Conservation (phyloP, 2,329 filamentous ascomycete species). For the Trichoderma sp. region DNA sequence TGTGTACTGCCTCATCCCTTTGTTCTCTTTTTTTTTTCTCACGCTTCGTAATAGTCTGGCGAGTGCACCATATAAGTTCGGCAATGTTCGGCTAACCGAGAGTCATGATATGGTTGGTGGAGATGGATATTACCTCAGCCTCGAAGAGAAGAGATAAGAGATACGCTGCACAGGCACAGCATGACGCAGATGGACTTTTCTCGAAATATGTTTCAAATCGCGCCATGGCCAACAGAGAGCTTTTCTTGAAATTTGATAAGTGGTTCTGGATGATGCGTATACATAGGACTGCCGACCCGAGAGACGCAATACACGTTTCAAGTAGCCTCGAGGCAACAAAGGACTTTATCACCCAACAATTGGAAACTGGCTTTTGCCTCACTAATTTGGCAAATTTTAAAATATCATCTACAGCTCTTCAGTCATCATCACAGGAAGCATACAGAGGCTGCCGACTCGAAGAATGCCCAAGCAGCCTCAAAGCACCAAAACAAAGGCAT, state of each 20-base stretch:
- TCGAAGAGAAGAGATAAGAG: not conserved
- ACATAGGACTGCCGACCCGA: not conserved
- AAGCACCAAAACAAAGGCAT: not conserved
- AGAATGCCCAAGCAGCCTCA: not conserved
- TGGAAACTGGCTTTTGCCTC: not conserved
- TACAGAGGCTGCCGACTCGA: not conserved
- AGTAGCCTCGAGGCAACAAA: not conserved
- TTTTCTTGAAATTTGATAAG: not conserved
- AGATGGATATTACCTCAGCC: not conserved
- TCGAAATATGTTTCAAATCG: not conserved
- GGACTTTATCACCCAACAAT: not conserved
- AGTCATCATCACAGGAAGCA: not conserved
- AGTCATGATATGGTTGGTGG: constrained; percentile 2
- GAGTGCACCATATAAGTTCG: not conserved
- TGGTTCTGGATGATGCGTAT: not conserved
- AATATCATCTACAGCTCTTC: not conserved
- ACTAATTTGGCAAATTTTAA: not conserved
- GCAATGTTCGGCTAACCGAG: constrained; percentile 23
- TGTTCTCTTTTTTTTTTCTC: not conserved
- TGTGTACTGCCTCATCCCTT: not conserved
- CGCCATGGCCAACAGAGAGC: not conserved
- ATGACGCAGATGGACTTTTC: not conserved
- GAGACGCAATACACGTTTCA: not conserved
- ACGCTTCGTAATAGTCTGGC: not conserved
- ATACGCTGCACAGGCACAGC: not conserved